phyloP scores from a whole-genome alignment of 495 filamentous ascomycete species.

The Podospora comata region DNA sequence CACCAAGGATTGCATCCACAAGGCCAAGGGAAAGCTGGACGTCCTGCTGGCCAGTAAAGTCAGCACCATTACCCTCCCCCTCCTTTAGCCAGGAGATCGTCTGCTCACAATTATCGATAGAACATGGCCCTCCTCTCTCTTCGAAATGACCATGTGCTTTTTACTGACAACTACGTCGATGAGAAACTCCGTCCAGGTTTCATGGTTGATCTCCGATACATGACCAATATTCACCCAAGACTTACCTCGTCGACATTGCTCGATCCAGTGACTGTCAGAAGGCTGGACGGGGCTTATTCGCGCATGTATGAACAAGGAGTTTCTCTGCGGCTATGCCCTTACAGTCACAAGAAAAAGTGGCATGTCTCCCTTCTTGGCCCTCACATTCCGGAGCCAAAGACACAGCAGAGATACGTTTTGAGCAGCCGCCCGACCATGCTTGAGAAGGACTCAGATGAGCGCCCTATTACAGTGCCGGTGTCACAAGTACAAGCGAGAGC shows the following conservation, averaged over 20 bases:
- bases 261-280: constrained; percentile 1
- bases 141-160: constrained; percentile 31
- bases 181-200: background rate
- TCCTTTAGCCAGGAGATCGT: background rate
- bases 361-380: constrained; percentile 16
- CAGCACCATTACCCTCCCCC: constrained; percentile 18
- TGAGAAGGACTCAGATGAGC: background rate
- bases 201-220: constrained; percentile 28
- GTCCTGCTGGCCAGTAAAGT: constrained; percentile 37
- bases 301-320: constrained; percentile 18
- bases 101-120: background rate
- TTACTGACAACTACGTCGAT: constrained; percentile 35
- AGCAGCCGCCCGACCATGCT: constrained; percentile 6
- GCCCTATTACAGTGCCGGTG: background rate
- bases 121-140: background rate
- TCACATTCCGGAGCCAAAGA: background rate
- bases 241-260: constrained; percentile 16
- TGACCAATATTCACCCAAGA: constrained; percentile 32
- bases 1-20: constrained; percentile 18
- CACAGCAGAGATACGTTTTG: background rate
- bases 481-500: background rate
- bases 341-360: background rate
- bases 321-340: constrained; percentile 26
- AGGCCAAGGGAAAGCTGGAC: constrained; percentile 36
- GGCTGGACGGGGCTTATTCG: constrained; percentile 19